phyloP scores from a whole-genome alignment of 805 yeast species.

The Kluyveromyces aestuarii region DNA sequence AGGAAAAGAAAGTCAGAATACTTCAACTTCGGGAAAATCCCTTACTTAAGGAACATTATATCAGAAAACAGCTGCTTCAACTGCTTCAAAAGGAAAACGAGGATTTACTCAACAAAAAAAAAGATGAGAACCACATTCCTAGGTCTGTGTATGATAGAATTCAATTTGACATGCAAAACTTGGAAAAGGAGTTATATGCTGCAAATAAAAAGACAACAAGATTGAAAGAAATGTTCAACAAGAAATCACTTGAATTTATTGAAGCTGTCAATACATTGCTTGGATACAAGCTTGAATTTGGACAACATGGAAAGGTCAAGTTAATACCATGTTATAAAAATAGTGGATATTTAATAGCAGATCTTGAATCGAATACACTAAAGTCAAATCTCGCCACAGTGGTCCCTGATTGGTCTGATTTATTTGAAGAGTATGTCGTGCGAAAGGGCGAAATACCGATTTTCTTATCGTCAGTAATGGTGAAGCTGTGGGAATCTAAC shows the following conservation, averaged over 20 bases:
- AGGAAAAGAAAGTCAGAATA: slow-evolving; percentile 38
- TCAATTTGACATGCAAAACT: slow-evolving; percentile 40
- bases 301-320: slow-evolving; percentile 47
- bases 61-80: slow-evolving; percentile 44
- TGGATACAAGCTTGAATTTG: slow-evolving; percentile 66
- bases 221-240: slow-evolving; percentile 45
- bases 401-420: slow-evolving; percentile 35
- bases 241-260: slow-evolving; percentile 63
- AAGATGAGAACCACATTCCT: slow-evolving; percentile 37
- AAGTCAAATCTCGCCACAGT: slow-evolving; percentile 35
- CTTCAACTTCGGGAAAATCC: slow-evolving; percentile 64
- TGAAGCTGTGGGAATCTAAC: slow-evolving; percentile 50
- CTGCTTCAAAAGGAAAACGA: slow-evolving; percentile 50
- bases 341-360: slow-evolving; percentile 43
- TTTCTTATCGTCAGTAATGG: slow-evolving; percentile 63
- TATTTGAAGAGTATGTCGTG: slow-evolving; percentile 57
- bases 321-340: slow-evolving; percentile 39
- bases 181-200: slow-evolving; percentile 40
- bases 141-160: slow-evolving; percentile 54
- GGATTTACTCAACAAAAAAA: slow-evolving; percentile 32
- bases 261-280: slow-evolving; percentile 56
- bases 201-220: slow-evolving; percentile 45
- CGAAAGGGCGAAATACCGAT: slow-evolving; percentile 68
- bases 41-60: slow-evolving; percentile 47
- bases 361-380: slow-evolving; percentile 43